phyloP scores from a whole-genome alignment of 495 filamentous ascomycete genomes.

The Peziza echinospora region DNA sequence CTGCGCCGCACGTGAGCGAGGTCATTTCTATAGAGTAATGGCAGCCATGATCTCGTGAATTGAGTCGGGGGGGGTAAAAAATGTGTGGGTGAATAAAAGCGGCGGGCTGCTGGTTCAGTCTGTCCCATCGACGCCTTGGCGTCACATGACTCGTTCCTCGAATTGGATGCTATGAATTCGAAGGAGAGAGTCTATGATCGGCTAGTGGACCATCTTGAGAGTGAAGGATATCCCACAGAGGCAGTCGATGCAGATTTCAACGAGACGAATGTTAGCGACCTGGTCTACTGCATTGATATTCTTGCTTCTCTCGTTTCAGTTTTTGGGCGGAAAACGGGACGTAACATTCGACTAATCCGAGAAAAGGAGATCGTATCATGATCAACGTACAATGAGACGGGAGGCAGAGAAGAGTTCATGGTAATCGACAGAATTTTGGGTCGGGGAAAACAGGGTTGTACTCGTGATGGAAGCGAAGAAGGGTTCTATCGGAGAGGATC shows the following conservation, averaged over 20 bases:
- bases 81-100: too few species aligned
- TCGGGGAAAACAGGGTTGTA: conserved; percentile 1
- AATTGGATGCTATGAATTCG: not conserved
- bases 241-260: conserved; percentile 3
- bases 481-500: conserved; percentile 2
- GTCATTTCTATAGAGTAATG: too few species aligned
- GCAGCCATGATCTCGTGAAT: too few species aligned
- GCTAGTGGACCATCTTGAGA: conserved; percentile 2
- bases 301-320: not conserved
- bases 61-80: too few species aligned
- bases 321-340: conserved; percentile 4
- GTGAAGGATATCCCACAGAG: conserved; percentile 6
- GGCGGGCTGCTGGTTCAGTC: too few species aligned
- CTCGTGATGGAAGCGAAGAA: conserved; percentile 4
- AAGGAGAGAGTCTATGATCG: not conserved
- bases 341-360: conserved; percentile 4
- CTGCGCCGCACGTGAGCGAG: too few species aligned
- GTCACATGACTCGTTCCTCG: too few species aligned
- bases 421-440: conserved; percentile 1
- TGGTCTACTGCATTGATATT: conserved; percentile 1
- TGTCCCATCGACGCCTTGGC: too few species aligned
- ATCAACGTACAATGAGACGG: not conserved
- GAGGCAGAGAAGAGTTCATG: conserved; percentile 3
- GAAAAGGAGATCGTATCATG: conserved; percentile 4
- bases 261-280: conserved; percentile 1